Base-by-base conservation (phyloP, 768 basidiomycete genomes). In the Tephrocybe sp. region DNA sequence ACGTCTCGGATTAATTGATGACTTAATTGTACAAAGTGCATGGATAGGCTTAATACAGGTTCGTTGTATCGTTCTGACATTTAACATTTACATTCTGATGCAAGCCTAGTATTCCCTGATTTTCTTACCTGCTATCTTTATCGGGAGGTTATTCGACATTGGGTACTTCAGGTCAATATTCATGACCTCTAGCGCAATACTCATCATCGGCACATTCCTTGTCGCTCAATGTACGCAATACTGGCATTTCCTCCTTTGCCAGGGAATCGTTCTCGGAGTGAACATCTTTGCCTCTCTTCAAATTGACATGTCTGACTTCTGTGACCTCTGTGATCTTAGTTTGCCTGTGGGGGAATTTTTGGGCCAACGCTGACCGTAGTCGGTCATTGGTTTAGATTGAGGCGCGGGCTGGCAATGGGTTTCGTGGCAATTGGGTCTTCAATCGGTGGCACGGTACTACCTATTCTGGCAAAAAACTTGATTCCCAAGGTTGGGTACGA, bases 11-110 rank as follows among this genome's bases (percentile, higher is more conserved):
- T 37, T 34, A 25, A 36, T 48, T 34, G 25, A 36, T 48, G 9
- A 49, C 39, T 12, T 25, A 46, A 12, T 28, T 30, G 36, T 47
- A 20, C n/a, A 23, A 20, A 89, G 88, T 40, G 80, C 88, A 37
- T 91, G 88, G 88, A 90, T 91, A 28, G 88, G 89, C 3, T 90
- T 88, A 0, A 69, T 84, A 21, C 88, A 89, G 71, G 87, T 83
- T 53, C 6, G 44, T 39, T 3, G 14, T 11, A 8, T 18, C 21
- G 52, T 23, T 11, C 34, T 14, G 36, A 24, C 37, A 36, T 32
- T 21, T 33, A 20, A 42, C 26, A 18, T 36, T 26, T 17, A 44
- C 32, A 7, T 20, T 38, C 36, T 46, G 28, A 44, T 26, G 17
- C 45, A 25, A 9, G n/a, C 25, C 12, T 58, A 88, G 85, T 85